phyloP scores from a whole-genome alignment of 345 rosid genomes.

The Crucihimalaya himalaica region DNA sequence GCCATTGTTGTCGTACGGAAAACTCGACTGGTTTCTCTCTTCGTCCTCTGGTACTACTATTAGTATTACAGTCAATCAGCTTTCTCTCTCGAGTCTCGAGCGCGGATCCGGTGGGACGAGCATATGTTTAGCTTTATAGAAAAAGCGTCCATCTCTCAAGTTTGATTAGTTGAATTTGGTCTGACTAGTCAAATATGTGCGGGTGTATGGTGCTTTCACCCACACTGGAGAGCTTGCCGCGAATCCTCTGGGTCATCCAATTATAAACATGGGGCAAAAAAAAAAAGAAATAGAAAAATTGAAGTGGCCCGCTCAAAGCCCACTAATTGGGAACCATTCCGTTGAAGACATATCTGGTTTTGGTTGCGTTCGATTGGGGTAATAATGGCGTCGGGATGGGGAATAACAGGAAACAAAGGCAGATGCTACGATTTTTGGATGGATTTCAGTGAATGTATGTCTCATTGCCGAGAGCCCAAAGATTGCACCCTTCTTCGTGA shows the following conservation, averaged over 20 bases:
- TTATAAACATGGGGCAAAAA: background rate
- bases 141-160: background rate
- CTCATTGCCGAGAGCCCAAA: constrained; percentile 90
- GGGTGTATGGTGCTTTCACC: constrained; percentile 20
- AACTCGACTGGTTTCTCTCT: background rate
- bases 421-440: constrained; percentile 88
- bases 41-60: background rate
- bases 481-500: constrained; percentile 91
- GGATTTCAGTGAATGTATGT: constrained; percentile 88
- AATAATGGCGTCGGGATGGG: constrained; percentile 97
- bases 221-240: constrained; percentile 22
- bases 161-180: constrained; percentile 5
- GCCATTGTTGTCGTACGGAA: constrained; percentile 45
- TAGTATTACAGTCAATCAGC: constrained; percentile 2
- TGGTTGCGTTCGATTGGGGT: constrained; percentile 39
- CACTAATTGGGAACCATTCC: constrained; percentile 5
- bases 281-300: background rate
- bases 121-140: background rate
- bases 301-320: constrained; percentile 4
- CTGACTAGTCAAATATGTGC: background rate
- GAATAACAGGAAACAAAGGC: constrained; percentile 91
- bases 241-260: constrained; percentile 1
- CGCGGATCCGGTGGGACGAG: constrained; percentile 23
- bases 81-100: background rate
- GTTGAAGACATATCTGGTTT: background rate